Base-by-base conservation (phyloP, 176 grass and related monocot genomes). In the Typha latifolia region DNA sequence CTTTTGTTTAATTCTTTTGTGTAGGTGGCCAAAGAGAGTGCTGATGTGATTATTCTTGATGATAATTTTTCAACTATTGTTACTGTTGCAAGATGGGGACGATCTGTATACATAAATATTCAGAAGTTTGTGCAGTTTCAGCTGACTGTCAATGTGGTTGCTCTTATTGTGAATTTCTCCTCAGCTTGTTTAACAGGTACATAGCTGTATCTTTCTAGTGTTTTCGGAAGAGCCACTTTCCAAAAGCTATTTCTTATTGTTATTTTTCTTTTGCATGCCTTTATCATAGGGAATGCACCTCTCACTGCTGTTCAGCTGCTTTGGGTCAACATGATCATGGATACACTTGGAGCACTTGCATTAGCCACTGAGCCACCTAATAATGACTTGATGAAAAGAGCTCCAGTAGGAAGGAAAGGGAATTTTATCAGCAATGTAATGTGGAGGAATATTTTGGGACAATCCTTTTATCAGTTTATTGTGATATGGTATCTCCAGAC, bases 261-360 rank as follows among this genome's bases (percentile, higher is more conserved):
- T 66, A n/a, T 61, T 66, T 10, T 77, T 63, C 48, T 72, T 57
- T 24, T 61, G 14, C 15, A 32, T 75, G 9, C 16, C 20, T 27
- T 32, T 27, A 69, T 63, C 37, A 15, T 57, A 99, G 89, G 94
- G 31, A 91, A 85, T 71, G 85, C 94, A 66, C 94, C 94, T 80
- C 85, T 97, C 66, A 93, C 89, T 76, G 94, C 94, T 64, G 94
- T 97, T 5, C 94, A 97, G 72, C 71, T 97, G 71, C 94, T 97
- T 43, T 97, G 94, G 94, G 89, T 97, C 66, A 97, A 97, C 76
- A 93, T 97, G 94, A 93, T 97, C 75, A 97, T 97, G 94, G 94
- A 97, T 71, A 97, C 94, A 70, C 81, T 97, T 66, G 94, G 94
- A 55, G 94, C 94, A 62, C 71, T 97, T 62, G 94, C 94, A 68